These are phyloP conservation scores for Leccinum pallidistipes DNA, from an alignment of 1,284 basidiomycete genomes.

Conservation along the genomic window DNA sequence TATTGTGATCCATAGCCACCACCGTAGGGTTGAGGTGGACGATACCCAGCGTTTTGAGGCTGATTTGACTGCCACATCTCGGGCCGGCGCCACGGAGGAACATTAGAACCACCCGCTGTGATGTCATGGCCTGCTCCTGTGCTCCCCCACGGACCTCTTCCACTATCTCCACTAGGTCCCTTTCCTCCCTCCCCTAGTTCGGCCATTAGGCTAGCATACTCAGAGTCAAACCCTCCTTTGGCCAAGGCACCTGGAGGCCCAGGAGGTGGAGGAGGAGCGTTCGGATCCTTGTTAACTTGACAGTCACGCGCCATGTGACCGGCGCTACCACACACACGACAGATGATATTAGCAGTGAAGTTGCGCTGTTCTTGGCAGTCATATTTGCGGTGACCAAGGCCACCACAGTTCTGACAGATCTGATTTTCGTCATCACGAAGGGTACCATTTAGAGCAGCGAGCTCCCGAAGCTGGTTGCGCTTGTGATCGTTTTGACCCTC, in stretches of 20 bases:
- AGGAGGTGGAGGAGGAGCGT: conserved; percentile 44
- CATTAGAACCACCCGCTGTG: conserved; percentile 74
- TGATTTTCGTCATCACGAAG: conserved; percentile 99
- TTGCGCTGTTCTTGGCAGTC: conserved; percentile 96
- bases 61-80: conserved; percentile 72
- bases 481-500: conserved; percentile 99
- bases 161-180: conserved; percentile 53
- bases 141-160: conserved; percentile 60
- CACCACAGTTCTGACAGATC: conserved; percentile 97
- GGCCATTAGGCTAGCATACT: conserved; percentile 97
- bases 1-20: conserved; percentile 41
- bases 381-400: conserved; percentile 93
- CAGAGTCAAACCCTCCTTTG: conserved; percentile 88
- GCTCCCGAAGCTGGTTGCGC: conserved; percentile 96
- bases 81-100: conserved; percentile 85
- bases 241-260: conserved; percentile 42
- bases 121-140: conserved; percentile 68
- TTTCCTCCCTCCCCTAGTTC: conserved; percentile 89
- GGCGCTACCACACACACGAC: conserved; percentile 91
- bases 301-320: conserved; percentile 98
- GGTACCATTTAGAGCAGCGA: conserved; percentile 97
- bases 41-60: conserved; percentile 51
- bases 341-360: conserved; percentile 97
- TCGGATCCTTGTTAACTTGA: conserved; percentile 79
- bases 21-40: conserved; percentile 50